Conservation (phyloP, 2,329 filamentous ascomycete species). For the Chalaropsis thielavioides region DNA sequence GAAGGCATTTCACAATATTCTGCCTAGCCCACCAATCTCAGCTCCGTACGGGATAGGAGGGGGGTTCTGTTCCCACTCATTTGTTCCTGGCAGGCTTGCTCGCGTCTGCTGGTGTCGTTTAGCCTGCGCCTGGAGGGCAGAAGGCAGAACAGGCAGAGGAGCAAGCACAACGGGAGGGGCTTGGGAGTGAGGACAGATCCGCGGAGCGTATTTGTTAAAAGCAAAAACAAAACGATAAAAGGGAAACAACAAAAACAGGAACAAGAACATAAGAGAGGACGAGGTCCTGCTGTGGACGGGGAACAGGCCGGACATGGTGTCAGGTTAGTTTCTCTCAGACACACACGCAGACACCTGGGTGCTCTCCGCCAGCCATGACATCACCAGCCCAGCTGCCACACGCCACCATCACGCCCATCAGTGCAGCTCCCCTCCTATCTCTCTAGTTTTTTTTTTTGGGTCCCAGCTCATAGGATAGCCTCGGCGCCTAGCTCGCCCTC, state of each 20-base stretch:
- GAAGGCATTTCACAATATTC: constrained; percentile 51
- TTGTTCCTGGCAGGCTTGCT: no score
- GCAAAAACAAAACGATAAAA: constrained; percentile 13
- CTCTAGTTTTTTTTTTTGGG: no score
- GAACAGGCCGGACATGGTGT: no score
- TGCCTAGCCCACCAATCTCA: constrained; percentile 29
- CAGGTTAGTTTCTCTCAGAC: no score
- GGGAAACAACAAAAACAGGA: constrained; percentile 11
- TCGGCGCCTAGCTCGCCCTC: constrained; percentile 48
- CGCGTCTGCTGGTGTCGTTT: no score
- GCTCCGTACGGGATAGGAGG: constrained; percentile 16
- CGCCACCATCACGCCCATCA: neutral
- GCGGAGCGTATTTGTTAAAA: neutral
- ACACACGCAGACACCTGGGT: no score
- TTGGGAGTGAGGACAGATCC: neutral
- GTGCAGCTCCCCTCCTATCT: neutral
- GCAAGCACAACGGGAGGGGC: no score
- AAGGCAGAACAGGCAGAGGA: no score
- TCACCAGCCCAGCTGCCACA: neutral
- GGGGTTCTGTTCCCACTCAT: no score
- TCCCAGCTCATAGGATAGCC: neutral
- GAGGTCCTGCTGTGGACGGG: no score
- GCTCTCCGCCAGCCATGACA: no score
- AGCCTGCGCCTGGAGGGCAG: no score
- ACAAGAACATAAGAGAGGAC: neutral